Base-by-base conservation (phyloP, 108 stramenopile genomes). In the Pseudonitzschia multistriata region DNA sequence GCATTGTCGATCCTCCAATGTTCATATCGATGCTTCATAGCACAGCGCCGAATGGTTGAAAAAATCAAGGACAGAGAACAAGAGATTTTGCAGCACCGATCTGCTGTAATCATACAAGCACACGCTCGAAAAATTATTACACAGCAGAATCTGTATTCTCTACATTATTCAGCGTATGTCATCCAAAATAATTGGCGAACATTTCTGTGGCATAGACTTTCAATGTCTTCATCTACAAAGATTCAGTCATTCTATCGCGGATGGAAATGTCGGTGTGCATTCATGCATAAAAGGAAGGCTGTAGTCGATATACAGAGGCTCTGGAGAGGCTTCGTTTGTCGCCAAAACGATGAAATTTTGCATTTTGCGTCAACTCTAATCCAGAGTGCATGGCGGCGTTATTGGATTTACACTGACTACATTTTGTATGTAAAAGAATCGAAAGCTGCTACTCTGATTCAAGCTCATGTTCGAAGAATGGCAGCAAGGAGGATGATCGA, bases 251-350 rank as follows among this genome's bases (percentile, higher is more conserved):
- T 19, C 5, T 59, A 59, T 35, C 57, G 57, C 28, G 29, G 19
- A 33, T 30, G 34, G 31, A 59, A 59, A 59, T 36, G 31, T 35
- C 57, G 28, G n/a, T n/a, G 33, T 59, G 3, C 15, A 13, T 59
- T 59, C 35, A 13, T 59, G 34, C 57, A 11, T 30, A 54, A 19
- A 40, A 35, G 29, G 22, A 52, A 19, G 6, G 49, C 66, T 3
- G 36, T 71, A 17, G 67, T 42, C 17, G 42, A 39, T 54, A 80
- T 83, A 49, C 83, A 83, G 62, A 29, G 63, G 14, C 14, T 62
- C 4, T 78, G 79, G 74, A 73, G 79, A 50, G 47, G 69, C 33
- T 78, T 71, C 31, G 34, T 4, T 35, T 35, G 57, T 35, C 39
- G 63, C 34, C 63, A 34, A 64, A 42, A 21, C 63, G 33, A 35